Evolutionary conservation across 768 basidiomycete species (phyloP), one percentile per base, ranked within the genome.

Genomic region (Nevesoporus exiguus): DNA sequence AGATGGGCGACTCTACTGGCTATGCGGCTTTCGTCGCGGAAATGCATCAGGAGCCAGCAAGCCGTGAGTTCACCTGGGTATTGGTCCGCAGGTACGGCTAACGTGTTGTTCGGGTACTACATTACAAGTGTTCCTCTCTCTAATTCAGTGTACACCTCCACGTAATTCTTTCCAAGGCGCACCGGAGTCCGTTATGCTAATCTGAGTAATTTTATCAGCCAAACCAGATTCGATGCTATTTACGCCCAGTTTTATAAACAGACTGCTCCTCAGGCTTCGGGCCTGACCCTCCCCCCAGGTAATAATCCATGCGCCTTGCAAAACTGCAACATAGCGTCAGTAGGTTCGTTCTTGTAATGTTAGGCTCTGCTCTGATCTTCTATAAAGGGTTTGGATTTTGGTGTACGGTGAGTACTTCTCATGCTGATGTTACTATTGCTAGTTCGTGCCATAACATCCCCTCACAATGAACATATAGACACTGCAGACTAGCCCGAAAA

Each of bases 201-300:
- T 43, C 70, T 89, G 7, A 79, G 83, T 10, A 73, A 74, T 9
- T 82, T 85, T 21, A 71, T 89, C 51, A 80, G 86, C 61, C 61
- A 74, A 0, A 86, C 80, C 11, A 76, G 66, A 5, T 90, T 89
- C 58, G 88, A 90, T 69, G 85, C 85, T 2, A 71, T 90, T 55
- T 88, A 86, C 62, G 85, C 88, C 33, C 87, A 87, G 65, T 85
- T 88, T 66, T 82, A 80, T 56, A 31, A 52, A 55, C 36, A 29
- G 33, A 25, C 22, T 41, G 47, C 24, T 47, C 51, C 27, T 25
- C 19, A 4, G 37, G 39, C 14, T 17, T 52, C 21, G 7, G 7
- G 21, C 37, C 37, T 41, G 25, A 52, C 22, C 24, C 14, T 29
- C 13, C 5, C 13, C 5, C 14, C 27, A 77, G 77, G 79, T 56